These are phyloP conservation scores for Mariannaea sp. DNA, from an alignment of 2,329 filamentous ascomycete species.

Conservation along the genomic window DNA sequence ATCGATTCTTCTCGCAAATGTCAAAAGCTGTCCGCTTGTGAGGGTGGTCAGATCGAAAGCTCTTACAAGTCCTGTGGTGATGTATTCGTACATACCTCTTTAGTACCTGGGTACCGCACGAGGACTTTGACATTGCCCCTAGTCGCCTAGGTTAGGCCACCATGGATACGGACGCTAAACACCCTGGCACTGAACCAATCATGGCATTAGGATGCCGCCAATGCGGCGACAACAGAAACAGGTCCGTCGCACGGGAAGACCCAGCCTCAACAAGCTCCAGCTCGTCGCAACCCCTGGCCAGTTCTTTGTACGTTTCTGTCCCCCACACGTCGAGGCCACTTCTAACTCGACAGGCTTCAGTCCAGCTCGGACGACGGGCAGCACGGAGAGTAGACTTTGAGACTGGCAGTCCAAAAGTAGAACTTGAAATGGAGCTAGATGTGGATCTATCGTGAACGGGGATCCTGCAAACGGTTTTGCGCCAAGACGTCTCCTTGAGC, in stretches of 20 bases:
- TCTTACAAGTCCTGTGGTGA: neutral
- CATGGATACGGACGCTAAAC: constrained; percentile 24
- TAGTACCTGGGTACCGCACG: neutral
- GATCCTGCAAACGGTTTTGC: constrained; percentile 6
- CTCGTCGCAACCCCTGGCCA: constrained; percentile 27
- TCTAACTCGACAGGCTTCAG: constrained; percentile 25
- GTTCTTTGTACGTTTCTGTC: constrained; percentile 35
- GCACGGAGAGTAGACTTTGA: constrained; percentile 17
- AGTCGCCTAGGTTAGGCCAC: constrained; percentile 25
- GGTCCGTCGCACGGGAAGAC: constrained; percentile 36
- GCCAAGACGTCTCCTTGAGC: constrained; percentile 9
- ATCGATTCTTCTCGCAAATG: neutral
- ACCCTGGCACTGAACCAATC: constrained; percentile 32
- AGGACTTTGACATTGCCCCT: constrained; percentile 21
- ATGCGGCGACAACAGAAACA: constrained; percentile 41
- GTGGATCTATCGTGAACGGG: constrained; percentile 7
- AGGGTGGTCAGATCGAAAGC: neutral
- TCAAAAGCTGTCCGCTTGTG: neutral
- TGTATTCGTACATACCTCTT: neutral
- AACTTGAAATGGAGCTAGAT: constrained; percentile 19
- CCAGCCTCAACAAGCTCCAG: constrained; percentile 33
- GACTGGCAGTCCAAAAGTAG: too few species aligned
- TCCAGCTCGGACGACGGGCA: constrained; percentile 23
- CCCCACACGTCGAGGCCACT: constrained; percentile 32
- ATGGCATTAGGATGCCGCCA: constrained; percentile 19